Base-by-base conservation (phyloP, 148 eudicot species). In the Camellia granthamiana region DNA sequence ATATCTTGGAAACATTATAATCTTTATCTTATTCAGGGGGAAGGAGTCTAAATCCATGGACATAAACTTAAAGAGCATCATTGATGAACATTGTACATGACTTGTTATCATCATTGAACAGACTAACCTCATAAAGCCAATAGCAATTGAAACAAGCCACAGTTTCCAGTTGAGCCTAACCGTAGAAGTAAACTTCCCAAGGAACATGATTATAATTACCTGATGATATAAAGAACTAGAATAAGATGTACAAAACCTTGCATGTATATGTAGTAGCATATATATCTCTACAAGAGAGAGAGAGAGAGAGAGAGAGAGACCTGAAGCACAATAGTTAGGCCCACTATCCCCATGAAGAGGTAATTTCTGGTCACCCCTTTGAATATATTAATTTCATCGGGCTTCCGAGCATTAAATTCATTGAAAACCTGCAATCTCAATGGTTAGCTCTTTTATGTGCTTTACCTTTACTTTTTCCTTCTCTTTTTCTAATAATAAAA, bases 391-490 rank as follows among this genome's bases (percentile, higher is more conserved):
- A 95, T 5, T 74, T 95, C 92, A 74, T 95, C 97, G 5, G 97
- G 99, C 88, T 92, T 95, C 66, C 99, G 93, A 64, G 99, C 97
- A 92, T 95, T 95, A 77, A 95, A 90, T 82, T 95, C 98, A 52
- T 94, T 94, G 79, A 94, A 94, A 63, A 94, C 56, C 98, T 94
- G 89, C 72, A 86, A 75, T 68, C 5, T 18, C 41, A 71, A 80
- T 11, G 19, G 46, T 49, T 62, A 76, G 69, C 3, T 13, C 13
- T 56, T 58, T 41, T 63, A 6, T 23, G 16, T 55, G 7, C 21
- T 5, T 44, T 41, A n/a, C 38, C 38, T 30, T 30, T 30, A 30
- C 38, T 30, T 30, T 30, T 30, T 30, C 38, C 38, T 30, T 30
- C 38, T 30, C 38, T 30, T 30, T 30, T 30, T 30, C 38, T 30